A percentile compares a stretch with the other conserved stretches of the same genome.
Conservation (phyloP, 306 rosid genomes). For the Vigna radiata region DNA sequence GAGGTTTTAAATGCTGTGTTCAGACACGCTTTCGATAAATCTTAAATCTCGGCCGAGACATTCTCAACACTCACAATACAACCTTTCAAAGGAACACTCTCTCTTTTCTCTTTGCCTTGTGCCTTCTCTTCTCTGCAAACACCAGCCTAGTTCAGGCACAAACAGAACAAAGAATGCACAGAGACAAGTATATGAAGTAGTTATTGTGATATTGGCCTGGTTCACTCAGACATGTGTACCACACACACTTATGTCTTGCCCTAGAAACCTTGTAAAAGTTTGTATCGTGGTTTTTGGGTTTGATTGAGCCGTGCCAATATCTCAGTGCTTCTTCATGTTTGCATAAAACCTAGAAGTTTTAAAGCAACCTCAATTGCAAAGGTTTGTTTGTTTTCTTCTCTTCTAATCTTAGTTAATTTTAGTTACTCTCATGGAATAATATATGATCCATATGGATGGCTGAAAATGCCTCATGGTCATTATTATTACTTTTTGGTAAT, state of each 20-base stretch:
- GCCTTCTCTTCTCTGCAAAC: constrained; percentile 23
- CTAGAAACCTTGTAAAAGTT: neutral
- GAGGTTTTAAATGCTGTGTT: constrained; percentile 62
- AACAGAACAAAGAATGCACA: neutral
- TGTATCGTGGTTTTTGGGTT: constrained; percentile 26
- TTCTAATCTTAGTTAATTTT: no score
- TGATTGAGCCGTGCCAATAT: constrained; percentile 93
- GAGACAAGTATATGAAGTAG: constrained; percentile 50
- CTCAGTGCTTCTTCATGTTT: constrained; percentile 59
- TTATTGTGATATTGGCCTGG: constrained; percentile 80
- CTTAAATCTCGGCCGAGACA: constrained; percentile 53
- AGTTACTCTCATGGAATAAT: no score
- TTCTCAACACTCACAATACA: constrained; percentile 50
- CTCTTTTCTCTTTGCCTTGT: constrained; percentile 6
- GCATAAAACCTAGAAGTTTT: neutral
- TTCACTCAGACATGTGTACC: constrained; percentile 61
- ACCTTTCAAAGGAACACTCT: constrained; percentile 25
- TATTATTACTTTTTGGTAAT: no score
- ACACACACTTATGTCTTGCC: neutral
- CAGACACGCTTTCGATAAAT: constrained; percentile 46
- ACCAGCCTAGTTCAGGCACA: constrained; percentile 11
- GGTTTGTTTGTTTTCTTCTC: constrained; percentile 38
- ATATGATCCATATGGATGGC: neutral
- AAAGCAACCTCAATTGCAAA: constrained; percentile 14
- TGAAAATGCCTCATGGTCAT: no score